Base-by-base conservation (phyloP, 139 green algal species). In the Nannochloris sp. region DNA sequence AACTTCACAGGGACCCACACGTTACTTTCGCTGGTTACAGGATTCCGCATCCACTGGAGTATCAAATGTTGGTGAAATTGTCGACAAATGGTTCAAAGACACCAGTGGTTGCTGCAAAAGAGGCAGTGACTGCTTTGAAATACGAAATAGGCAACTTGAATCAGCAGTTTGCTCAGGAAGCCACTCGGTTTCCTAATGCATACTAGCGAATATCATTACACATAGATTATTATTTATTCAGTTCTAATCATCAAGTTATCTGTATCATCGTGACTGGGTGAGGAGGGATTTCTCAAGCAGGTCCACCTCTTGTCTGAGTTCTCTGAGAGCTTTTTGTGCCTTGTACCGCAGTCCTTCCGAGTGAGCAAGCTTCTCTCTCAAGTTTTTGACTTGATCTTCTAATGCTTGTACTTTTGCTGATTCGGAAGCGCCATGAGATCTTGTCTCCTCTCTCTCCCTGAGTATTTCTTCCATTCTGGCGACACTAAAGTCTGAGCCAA, bases 11-110 rank as follows among this genome's bases (percentile, higher is more conserved):
- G 0, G 82, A 90, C 70, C 75, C 68, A 44, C 48, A 75, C 6
- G 85, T 95, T 1, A 78, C 90, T 10, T 97, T 98, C 73, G 79
- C 90, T 4, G 92, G 91, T 8, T 98, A 98, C 78, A 82, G 86
- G 43, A 83, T 96, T 46, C 92, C 92, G 0, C 92, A 98, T 72
- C 92, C 92, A 2, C 80, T 97, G 10, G 82, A 95, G 58, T 82
- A 95, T 44, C 69, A 80, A 16, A 84, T 97, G 62, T 59, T 90
- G 1, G 68, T 98, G 55, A 89, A 85, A 68, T 80, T 94, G 37
- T 78, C 85, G 60, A 90, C 85, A 27, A 88, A 70, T 11, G 81
- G 75, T 3, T 57, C 54, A 9, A 87, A 83, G 67, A 44, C 57
- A 10, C 82, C 82, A 4, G 68, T 74, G 11, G 44, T 67, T 4